Conservation (phyloP, 139 green algal genomes). For the Klebsormidium nitens region DNA sequence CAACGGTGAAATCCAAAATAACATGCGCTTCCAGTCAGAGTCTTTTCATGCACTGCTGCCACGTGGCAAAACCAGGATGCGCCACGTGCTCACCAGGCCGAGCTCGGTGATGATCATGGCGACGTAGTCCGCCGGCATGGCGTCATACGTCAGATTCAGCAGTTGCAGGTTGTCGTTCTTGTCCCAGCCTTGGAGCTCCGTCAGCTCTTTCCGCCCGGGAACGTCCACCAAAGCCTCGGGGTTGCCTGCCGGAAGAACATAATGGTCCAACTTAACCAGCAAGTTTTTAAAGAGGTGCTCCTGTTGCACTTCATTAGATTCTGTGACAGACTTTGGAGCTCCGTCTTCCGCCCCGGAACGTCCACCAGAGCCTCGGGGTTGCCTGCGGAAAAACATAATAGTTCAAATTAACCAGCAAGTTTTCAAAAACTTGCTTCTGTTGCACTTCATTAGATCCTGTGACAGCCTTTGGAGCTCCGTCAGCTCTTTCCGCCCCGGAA, state of each 20-base stretch:
- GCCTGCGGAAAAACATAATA: constrained; percentile 11
- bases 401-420: constrained; percentile 17
- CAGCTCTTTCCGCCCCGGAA: constrained; percentile 39
- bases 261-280: constrained; percentile 6
- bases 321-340: constrained; percentile 48
- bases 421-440: neutral
- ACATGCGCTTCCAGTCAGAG: too few relatives aligned
- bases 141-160: constrained; percentile 90
- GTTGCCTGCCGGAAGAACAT: constrained; percentile 39
- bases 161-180: constrained; percentile 53
- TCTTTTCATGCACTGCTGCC: too few relatives aligned
- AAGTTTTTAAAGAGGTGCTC: neutral
- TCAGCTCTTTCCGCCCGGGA: constrained; percentile 30
- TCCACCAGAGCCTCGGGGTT: constrained; percentile 58
- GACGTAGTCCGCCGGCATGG: constrained; percentile 84
- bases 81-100: constrained; percentile 83
- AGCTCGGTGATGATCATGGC: constrained; percentile 90
- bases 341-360: constrained; percentile 34
- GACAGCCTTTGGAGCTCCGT: constrained; percentile 46
- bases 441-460: constrained; percentile 33
- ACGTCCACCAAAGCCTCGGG: constrained; percentile 55
- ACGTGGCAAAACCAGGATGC: too few relatives aligned
- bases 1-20: too few relatives aligned
- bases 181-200: constrained; percentile 44
- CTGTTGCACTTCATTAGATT: too few relatives aligned